Conservation (phyloP, 2,329 filamentous ascomycete species). For the Capronia epimyces region DNA sequence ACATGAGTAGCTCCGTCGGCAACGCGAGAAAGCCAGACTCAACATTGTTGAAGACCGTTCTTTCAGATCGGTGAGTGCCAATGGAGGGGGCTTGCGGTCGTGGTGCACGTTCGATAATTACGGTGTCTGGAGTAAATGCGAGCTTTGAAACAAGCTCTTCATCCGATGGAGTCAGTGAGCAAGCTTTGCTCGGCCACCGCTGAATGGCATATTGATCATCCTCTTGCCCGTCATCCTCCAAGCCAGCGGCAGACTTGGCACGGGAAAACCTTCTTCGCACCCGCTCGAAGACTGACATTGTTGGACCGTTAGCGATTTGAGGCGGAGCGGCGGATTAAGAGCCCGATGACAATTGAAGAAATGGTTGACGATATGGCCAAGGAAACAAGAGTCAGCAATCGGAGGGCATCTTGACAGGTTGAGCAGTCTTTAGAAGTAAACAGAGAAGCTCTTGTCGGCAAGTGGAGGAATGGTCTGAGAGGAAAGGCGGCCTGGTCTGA, state of each 20-base stretch:
- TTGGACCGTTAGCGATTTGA: background rate
- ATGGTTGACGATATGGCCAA: background rate
- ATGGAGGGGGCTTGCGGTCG: constrained; percentile 22
- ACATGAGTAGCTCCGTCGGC: constrained; percentile 27
- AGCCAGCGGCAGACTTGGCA: constrained; percentile 18
- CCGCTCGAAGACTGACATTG: constrained; percentile 17
- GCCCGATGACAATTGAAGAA: background rate
- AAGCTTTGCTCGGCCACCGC: constrained; percentile 14
- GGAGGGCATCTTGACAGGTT: background rate
- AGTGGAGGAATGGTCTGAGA: background rate
- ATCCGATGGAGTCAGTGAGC: constrained; percentile 26
- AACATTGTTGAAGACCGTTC: constrained; percentile 29
- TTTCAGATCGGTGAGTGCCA: constrained; percentile 21
- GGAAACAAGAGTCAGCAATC: background rate
- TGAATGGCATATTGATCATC: constrained; percentile 8
- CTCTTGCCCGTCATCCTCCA: constrained; percentile 2
- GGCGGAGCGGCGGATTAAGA: background rate
- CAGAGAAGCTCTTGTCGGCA: background rate
- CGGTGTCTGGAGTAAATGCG: constrained; percentile 24
- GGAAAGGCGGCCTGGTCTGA: background rate
- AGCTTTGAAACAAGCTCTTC: constrained; percentile 27
- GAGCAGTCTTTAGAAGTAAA: background rate
- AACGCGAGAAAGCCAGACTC: constrained; percentile 26
- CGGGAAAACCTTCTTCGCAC: constrained; percentile 24
- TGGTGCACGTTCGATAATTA: constrained; percentile 23